These are phyloP conservation scores for Colletotrichum sp. DNA, from an alignment of 2,329 filamentous ascomycete genomes.

Conservation along the genomic window DNA sequence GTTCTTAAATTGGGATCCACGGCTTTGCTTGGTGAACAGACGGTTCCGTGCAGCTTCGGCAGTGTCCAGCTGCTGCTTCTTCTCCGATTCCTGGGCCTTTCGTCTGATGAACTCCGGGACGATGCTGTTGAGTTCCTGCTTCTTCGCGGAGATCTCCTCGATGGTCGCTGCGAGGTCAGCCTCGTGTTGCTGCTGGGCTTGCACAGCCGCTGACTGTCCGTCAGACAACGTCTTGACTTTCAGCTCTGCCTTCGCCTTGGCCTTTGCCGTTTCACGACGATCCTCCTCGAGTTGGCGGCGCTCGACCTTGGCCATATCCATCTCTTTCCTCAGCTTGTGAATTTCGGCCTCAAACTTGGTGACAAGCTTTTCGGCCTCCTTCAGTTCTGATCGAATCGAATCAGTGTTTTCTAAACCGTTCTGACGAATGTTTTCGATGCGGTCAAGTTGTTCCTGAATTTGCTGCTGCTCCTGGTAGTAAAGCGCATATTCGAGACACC, in stretches of 20 bases:
- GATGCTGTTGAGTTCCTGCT: conserved; percentile 77
- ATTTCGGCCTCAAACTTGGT: conserved; percentile 79
- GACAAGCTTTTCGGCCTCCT: conserved; percentile 80
- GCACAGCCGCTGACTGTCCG: conserved; percentile 78
- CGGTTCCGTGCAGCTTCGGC: conserved; percentile 78
- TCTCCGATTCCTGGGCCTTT: conserved; percentile 73
- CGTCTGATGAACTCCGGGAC: conserved; percentile 77
- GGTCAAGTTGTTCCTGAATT: conserved; percentile 77
- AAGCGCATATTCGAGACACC: conserved; percentile 93
- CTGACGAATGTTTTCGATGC: conserved; percentile 81
- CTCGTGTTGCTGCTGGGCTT: conserved; percentile 73
- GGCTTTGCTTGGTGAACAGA: conserved; percentile 90
- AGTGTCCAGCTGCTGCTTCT: conserved; percentile 75
- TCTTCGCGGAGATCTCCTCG: conserved; percentile 75
- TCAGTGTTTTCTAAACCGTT: conserved; percentile 86
- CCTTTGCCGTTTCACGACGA: conserved; percentile 79
- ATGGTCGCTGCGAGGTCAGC: conserved; percentile 75
- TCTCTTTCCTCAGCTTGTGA: conserved; percentile 77
- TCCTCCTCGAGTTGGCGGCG: conserved; percentile 89
- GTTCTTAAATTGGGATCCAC: conserved; percentile 84
- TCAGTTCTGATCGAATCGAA: conserved; percentile 76
- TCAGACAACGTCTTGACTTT: conserved; percentile 84
- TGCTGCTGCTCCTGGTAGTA: conserved; percentile 88
- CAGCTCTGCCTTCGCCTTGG: conserved; percentile 84
- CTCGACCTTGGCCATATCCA: conserved; percentile 85